These are phyloP conservation scores for Persicaria tinctoria DNA, from an alignment of 148 eudicot species.

Conservation along the genomic window DNA sequence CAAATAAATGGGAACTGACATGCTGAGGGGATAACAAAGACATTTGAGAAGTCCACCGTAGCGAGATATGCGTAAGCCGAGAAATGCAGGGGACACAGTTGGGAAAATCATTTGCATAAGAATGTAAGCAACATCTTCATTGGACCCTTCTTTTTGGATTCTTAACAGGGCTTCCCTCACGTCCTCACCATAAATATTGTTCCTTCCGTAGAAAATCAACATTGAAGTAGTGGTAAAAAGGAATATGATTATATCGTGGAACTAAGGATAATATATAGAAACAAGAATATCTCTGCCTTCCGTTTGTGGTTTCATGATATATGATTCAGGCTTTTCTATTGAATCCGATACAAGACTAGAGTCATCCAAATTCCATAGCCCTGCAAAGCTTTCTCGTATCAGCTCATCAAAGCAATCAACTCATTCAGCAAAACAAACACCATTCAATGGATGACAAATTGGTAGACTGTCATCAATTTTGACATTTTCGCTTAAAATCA, in stretches of 20 bases:
- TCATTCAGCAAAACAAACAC: no score
- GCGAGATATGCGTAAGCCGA: constrained; percentile 5
- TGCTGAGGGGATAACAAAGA: background rate
- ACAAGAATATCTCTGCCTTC: constrained; percentile 76
- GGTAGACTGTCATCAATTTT: no score
- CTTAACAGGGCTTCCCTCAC: constrained; percentile 52
- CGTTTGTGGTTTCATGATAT: constrained; percentile 97
- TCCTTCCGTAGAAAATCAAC: constrained; percentile 34
- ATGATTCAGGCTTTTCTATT: constrained; percentile 63
- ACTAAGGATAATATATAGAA: background rate
- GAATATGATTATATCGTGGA: background rate
- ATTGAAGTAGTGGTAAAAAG: background rate
- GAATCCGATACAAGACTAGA: constrained; percentile 55
- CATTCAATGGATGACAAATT: no score
- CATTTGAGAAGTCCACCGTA: background rate
- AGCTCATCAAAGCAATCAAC: background rate
- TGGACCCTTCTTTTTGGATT: constrained; percentile 54
- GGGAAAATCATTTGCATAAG: constrained; percentile 98
- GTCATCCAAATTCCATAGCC: constrained; percentile 92
- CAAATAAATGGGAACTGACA: background rate
- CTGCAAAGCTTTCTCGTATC: constrained; percentile 81
- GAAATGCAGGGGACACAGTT: constrained; percentile 43
- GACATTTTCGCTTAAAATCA: no score
- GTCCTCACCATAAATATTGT: constrained; percentile 83
- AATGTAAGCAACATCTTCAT: constrained; percentile 84